Conservation (phyloP, 306 rosid species). For the Acacia acuminata region DNA sequence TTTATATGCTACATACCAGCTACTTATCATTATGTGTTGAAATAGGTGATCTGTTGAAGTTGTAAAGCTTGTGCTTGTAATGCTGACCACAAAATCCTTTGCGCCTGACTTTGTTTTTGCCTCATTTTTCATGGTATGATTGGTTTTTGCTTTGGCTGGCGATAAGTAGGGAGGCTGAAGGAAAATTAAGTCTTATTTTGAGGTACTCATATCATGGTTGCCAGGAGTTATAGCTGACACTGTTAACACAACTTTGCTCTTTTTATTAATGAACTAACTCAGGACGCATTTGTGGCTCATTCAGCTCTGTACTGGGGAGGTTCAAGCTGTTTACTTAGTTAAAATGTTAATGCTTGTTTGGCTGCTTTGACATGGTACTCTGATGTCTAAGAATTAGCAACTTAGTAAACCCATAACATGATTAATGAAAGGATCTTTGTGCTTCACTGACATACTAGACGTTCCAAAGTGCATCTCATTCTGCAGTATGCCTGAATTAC, state of each 20-base stretch:
- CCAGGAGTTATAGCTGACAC: background rate
- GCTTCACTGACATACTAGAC: background rate
- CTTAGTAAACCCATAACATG: background rate
- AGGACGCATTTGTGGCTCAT: background rate
- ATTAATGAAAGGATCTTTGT: background rate
- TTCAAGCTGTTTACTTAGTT: background rate
- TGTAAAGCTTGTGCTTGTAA: background rate
- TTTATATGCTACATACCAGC: background rate
- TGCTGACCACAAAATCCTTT: background rate
- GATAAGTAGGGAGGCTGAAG: background rate
- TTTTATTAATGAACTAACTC: background rate
- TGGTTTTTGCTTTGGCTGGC: background rate
- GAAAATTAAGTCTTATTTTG: background rate
- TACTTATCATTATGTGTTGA: background rate
- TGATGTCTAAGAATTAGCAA: constrained; percentile 3
- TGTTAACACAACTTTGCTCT: background rate
- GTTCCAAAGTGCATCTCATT: background rate
- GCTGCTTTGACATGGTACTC: background rate
- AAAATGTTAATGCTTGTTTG: background rate
- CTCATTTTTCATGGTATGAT: background rate
- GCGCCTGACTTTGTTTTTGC: background rate
- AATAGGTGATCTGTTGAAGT: background rate
- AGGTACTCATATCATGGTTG: background rate
- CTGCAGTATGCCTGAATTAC: background rate
- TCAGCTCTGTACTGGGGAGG: background rate